Percentiles rank a stretch among this genome's conserved stretches.
Conservation (phyloP, 306 rosid genomes). For the Neltuma alba region DNA sequence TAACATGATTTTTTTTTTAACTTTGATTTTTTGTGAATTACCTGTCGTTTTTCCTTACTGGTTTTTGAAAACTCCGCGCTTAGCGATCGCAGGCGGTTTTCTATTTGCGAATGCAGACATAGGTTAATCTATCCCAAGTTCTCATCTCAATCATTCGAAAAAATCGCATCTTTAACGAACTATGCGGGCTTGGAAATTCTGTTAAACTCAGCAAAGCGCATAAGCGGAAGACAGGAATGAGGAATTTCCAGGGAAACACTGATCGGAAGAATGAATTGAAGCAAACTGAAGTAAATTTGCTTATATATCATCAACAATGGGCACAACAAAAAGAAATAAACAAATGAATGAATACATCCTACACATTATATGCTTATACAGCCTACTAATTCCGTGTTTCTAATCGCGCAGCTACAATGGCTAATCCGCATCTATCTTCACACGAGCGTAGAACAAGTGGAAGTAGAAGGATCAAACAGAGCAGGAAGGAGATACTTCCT, state of each 20-base stretch:
- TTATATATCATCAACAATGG: slow-evolving; percentile 1
- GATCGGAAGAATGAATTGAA: background rate
- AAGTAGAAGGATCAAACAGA: slow-evolving; percentile 59
- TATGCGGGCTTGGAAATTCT: background rate
- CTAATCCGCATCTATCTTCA: slow-evolving; percentile 25
- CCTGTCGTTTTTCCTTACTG: too few relatives aligned
- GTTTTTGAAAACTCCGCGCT: background rate
- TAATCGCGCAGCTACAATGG: background rate
- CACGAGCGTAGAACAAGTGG: slow-evolving; percentile 61
- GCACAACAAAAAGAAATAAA: slow-evolving; percentile 26
- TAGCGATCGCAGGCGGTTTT: background rate
- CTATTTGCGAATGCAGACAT: background rate
- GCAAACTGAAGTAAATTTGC: slow-evolving; percentile 47
- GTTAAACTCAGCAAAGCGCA: background rate
- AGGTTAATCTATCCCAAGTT: background rate
- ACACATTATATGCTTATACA: slow-evolving; percentile 8
- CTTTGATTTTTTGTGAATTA: too few relatives aligned
- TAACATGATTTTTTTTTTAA: too few relatives aligned
- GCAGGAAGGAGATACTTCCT: slow-evolving; percentile 74
- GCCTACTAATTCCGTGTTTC: background rate
- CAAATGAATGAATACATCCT: slow-evolving; percentile 41
- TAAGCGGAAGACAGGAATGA: background rate
- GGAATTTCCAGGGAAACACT: background rate
- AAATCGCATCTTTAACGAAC: background rate
- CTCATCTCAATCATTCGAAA: background rate